phyloP scores from a whole-genome alignment of 805 yeast genomes.

The Alloascoidea africana region DNA sequence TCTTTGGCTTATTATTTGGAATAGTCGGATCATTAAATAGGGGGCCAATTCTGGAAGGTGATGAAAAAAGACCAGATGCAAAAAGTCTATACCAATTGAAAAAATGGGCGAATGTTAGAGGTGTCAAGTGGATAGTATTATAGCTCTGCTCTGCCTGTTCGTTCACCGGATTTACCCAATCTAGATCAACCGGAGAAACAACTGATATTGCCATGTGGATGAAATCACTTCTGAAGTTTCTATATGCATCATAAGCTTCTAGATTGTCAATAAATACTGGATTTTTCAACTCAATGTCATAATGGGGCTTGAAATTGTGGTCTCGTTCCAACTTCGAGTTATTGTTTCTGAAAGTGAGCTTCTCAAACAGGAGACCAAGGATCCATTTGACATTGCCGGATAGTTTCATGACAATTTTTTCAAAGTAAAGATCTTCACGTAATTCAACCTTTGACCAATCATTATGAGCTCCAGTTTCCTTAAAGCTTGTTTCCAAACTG shows the following conservation, averaged over 20 bases:
- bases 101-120: conserved; percentile 51
- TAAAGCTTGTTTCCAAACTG: conserved; percentile 20
- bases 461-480: conserved; percentile 18
- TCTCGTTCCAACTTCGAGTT: conserved; percentile 28
- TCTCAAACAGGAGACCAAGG: conserved; percentile 58
- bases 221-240: conserved; percentile 67
- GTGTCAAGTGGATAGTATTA: conserved; percentile 68
- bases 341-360: conserved; percentile 31
- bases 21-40: conserved; percentile 33
- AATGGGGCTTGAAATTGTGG: conserved; percentile 40
- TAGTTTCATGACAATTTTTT: conserved; percentile 43
- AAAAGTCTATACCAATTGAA: conserved; percentile 79
- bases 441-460: conserved; percentile 9
- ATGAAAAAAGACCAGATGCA: conserved; percentile 54
- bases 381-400: conserved; percentile 64
- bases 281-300: conserved; percentile 41
- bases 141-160: conserved; percentile 21
- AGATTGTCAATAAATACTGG: conserved; percentile 34
- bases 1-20: conserved; percentile 26
- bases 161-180: conserved; percentile 12
- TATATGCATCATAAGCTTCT: conserved; percentile 60
- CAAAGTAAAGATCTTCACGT: conserved; percentile 12
- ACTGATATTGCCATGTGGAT: conserved; percentile 57
- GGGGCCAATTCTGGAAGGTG: conserved; percentile 66
- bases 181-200: conserved; percentile 20